A percentile compares a stretch with the other conserved stretches of the same genome.
These are phyloP conservation scores for Cocos nucifera DNA, from an alignment of 176 grass and related monocot genomes.

Conservation along the genomic window DNA sequence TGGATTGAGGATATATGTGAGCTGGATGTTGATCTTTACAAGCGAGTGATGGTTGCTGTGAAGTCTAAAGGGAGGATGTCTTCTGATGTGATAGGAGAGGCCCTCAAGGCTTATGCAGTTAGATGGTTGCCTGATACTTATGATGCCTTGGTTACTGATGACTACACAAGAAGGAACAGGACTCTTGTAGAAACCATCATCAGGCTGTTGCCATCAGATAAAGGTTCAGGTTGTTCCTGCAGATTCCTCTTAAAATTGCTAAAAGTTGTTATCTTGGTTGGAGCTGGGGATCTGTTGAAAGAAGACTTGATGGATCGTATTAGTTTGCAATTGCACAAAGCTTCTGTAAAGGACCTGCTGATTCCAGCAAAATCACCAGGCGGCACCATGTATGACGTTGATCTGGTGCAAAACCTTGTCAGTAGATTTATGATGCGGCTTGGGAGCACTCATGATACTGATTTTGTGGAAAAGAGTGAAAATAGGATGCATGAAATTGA, in stretches of 20 bases:
- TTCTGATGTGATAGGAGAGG: conserved; percentile 74
- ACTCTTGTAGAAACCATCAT: conserved; percentile 85
- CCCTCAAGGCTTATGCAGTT: conserved; percentile 74
- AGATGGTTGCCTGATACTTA: conserved; percentile 90
- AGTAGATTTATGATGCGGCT: conserved; percentile 63
- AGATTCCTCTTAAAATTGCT: conserved; percentile 90
- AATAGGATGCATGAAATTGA: conserved; percentile 68
- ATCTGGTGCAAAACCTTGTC: conserved; percentile 65
- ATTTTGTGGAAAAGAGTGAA: conserved; percentile 54
- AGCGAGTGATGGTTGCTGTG: conserved; percentile 85
- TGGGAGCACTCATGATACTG: conserved; percentile 22
- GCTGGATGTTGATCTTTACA: conserved; percentile 91
- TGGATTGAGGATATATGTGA: conserved; percentile 96
- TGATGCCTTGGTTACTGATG: conserved; percentile 65
- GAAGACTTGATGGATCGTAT: conserved; percentile 72
- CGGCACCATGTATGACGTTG: conserved; percentile 47
- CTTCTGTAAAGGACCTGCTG: conserved; percentile 71
- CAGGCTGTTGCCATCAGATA: conserved; percentile 83
- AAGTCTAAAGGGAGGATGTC: conserved; percentile 97
- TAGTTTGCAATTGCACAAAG: conserved; percentile 74
- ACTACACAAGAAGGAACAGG: conserved; percentile 80
- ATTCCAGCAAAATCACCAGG: conserved; percentile 40
- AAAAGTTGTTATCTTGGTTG: conserved; percentile 80
- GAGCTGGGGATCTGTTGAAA: conserved; percentile 49
- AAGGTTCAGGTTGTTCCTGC: conserved; percentile 82